Conservation (phyloP, 2,329 filamentous ascomycete species). For the Grosmannia huntii region DNA sequence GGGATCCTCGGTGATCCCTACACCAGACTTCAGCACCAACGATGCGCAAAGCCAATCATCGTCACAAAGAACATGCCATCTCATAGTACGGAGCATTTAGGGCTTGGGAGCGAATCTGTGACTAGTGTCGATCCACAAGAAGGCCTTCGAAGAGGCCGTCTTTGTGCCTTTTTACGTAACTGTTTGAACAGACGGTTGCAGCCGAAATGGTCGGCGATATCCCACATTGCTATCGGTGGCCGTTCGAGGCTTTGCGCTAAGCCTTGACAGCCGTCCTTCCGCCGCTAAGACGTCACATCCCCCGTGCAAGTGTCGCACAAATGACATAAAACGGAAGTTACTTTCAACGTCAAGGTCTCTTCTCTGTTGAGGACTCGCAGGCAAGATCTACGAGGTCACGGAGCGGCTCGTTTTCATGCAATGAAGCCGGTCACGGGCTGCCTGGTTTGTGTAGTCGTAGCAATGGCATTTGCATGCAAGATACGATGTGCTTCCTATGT, state of each 20-base stretch:
- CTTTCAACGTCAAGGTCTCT: neutral
- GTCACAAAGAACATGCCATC: neutral
- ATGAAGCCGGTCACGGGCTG: neutral
- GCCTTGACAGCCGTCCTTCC: neutral
- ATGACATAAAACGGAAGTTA: neutral
- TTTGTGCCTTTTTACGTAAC: neutral
- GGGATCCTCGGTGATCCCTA: no score
- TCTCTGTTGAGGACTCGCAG: neutral
- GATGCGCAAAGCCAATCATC: neutral
- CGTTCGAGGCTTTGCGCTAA: neutral
- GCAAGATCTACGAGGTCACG: neutral
- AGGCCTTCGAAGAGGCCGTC: neutral
- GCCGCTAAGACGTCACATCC: neutral
- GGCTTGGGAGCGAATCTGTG: neutral
- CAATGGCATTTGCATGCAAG: neutral
- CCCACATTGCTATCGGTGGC: neutral
- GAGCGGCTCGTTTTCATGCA: neutral
- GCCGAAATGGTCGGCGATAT: neutral
- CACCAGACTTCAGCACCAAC: neutral
- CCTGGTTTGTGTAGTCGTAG: neutral
- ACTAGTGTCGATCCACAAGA: neutral
- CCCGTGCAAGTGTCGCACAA: neutral
- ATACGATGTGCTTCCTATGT: neutral
- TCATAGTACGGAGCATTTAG: no score
- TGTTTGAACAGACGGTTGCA: neutral